Base-by-base conservation (phyloP, 2,329 filamentous ascomycete species). In the Rhinocladiella similis region DNA sequence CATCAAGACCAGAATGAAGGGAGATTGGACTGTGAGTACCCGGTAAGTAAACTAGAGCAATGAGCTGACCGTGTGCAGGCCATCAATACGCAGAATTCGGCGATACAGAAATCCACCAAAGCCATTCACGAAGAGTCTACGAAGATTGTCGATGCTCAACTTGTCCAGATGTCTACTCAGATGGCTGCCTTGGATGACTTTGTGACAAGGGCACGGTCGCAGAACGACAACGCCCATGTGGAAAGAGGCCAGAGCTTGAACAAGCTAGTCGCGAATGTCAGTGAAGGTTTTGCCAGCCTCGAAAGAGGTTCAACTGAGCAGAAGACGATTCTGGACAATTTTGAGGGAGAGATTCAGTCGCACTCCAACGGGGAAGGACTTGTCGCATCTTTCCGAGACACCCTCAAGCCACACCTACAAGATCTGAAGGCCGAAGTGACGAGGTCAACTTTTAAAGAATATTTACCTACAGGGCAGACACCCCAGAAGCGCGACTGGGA, bases 181-280 rank as follows among this genome's bases (percentile, higher is more conserved):
- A 92, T 99, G 83, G 84, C 86, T 54, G 89, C 90, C 1, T 81
- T 99, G 6, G 93, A 97, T 67, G 90, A 93, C 63, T 96, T 97
- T 66, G 91, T 97, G 38, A 82, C 87, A 29, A 86, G 89, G 29
- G 91, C 95, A 48, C 85, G 87, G 58, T 83, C 83, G 1, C 88
- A 95, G 67, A 97, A 96, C 70, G 84, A 87, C 27, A 78, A 80
- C 16, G 91, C 96, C 68, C 87, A 94, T 69, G 80, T 85, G 22
- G 80, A 82, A 22, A 89, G 95, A 62, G 73, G 80, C 1, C 71
- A 78, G n/a, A 88, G 86, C 1, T 76, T 96, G n/a, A 74, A 81
- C 33, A 74, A 74, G 9, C 79, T 97, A 29, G 83, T 87, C 0
- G 41, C 50, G 3, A 47, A 57, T 33, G 61, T 51, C 33, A 45